Evolutionary conservation across 306 rosid species (phyloP), one percentile per base, ranked within the genome.

Genomic region (Rubus parviflorus): DNA sequence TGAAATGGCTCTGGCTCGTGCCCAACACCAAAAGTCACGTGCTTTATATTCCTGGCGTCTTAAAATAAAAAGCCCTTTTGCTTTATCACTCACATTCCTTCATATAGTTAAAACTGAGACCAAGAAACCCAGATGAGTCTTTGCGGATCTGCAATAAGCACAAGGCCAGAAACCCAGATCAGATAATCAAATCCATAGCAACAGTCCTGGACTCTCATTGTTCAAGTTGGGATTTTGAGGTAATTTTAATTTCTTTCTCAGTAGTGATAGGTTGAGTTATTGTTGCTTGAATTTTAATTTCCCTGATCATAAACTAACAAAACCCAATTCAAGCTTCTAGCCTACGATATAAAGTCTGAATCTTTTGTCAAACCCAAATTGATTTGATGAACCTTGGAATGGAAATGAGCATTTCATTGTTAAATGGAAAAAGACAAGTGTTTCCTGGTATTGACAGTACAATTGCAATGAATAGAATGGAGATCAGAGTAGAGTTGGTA

Each of bases 141-240:
- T 10, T 7, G 43, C 10, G 54, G 77, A 42, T 73, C 68, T 73
- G 9, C 22, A 20, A 41, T 22, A 37, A 0, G 37, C 65, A 41
- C 51, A 22, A 56, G 42, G 41, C 25, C 54, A 62, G 68, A 73
- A 58, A 45, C 51, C 42, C 67, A 62, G 67, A 62, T 62, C 63
- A 30, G 35, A 30, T 30, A 30, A 30, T 30, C 35, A 30, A 30
- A 30, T 43, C 72, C 48, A 41, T n/a, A 41, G 35, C 70, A 66
- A 4, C 49, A 40, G 30, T 14, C 38, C 51, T 23, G 4, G 20
- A n/a, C 19, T 51, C 75, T 51, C 75, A 13, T 62, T 22, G 4
- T 40, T n/a, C 17, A 51, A 71, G 40, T 16, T 70, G 2, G 22
- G 37, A 23, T 71, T 6, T 16, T 74, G 25, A 74, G 77, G 69